Conservation (phyloP, 1,284 basidiomycete species). For the Abortiporus biennis region DNA sequence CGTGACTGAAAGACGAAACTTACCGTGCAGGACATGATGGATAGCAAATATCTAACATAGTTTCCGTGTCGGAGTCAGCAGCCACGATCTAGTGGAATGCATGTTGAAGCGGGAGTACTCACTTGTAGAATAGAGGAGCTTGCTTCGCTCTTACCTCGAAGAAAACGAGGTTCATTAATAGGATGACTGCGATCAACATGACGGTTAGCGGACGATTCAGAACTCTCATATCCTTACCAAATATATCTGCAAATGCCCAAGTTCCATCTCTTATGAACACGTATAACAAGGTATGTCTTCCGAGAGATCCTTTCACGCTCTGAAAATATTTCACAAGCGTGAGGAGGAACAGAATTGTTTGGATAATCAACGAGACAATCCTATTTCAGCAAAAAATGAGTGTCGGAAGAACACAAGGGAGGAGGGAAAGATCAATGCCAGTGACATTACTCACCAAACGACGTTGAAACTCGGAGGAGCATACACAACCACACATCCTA, state of each 20-base stretch:
- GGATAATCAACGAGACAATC: slow-evolving; percentile 23
- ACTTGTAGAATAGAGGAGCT: slow-evolving; percentile 11
- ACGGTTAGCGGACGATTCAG: neutral
- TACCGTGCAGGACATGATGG: slow-evolving; percentile 13
- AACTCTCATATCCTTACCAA: slow-evolving; percentile 14
- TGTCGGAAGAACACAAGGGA: too few relatives aligned
- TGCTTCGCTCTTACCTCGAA: slow-evolving; percentile 10
- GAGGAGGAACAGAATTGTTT: slow-evolving; percentile 26
- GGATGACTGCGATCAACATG: slow-evolving; percentile 8
- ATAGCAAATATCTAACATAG: slow-evolving; percentile 11
- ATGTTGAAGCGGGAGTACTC: slow-evolving; percentile 1
- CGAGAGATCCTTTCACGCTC: slow-evolving; percentile 19
- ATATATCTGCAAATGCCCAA: slow-evolving; percentile 33
- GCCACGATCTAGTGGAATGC: too few relatives aligned
- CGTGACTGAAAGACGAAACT: slow-evolving; percentile 1
- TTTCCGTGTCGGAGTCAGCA: neutral
- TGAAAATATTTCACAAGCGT: slow-evolving; percentile 26
- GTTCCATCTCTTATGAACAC: slow-evolving; percentile 30
- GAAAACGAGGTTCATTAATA: slow-evolving; percentile 12
- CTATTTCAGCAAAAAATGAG: slow-evolving; percentile 4
- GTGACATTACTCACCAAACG: slow-evolving; percentile 6
- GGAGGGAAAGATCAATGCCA: too few relatives aligned
- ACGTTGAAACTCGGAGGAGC: neutral
- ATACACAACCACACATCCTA: neutral
- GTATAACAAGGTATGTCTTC: slow-evolving; percentile 24